Evolutionary conservation across 2,329 filamentous ascomycete species (phyloP).

Genomic region (Chalara sp.): DNA sequence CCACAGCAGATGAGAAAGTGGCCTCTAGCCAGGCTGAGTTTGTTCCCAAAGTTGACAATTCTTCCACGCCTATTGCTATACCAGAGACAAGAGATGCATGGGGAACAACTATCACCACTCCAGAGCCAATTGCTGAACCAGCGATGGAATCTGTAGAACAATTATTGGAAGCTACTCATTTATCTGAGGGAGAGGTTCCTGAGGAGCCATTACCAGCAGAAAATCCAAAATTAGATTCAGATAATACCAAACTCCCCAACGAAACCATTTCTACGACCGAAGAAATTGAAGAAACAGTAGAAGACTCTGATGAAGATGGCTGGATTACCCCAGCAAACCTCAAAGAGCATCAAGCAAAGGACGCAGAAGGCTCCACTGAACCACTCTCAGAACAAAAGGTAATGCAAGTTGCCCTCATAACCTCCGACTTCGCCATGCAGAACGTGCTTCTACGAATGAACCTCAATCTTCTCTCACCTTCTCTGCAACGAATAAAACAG

Average conservation of each 20-base stretch:
- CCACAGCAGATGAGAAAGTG: conserved; percentile 21
- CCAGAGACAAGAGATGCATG: conserved; percentile 19
- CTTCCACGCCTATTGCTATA: conserved; percentile 4
- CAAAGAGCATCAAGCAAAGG: conserved; percentile 71
- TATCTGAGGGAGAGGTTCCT: neutral
- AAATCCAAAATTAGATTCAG: conserved; percentile 8
- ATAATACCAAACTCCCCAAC: conserved; percentile 1
- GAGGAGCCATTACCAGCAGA: conserved; percentile 1
- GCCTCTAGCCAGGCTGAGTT: conserved; percentile 10
- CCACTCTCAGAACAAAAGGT: conserved; percentile 49
- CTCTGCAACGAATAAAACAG: conserved; percentile 71
- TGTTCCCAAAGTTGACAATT: conserved; percentile 3
- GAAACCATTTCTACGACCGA: neutral
- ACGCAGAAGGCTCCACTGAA: conserved; percentile 42
- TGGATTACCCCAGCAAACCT: conserved; percentile 97
- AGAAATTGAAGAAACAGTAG: conserved; percentile 10
- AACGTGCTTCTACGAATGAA: conserved; percentile 95
- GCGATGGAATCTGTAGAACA: conserved; percentile 21
- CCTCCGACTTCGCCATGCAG: conserved; percentile 96
- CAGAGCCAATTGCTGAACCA: conserved; percentile 15
- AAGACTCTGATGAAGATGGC: conserved; percentile 53
- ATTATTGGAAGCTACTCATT: conserved; percentile 9
- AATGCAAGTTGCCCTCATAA: conserved; percentile 86
- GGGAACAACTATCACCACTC: conserved; percentile 18
- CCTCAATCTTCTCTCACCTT: conserved; percentile 76